These are phyloP conservation scores for Colletotrichum chrysophilum DNA, from an alignment of 2,329 filamentous ascomycete genomes.

Conservation along the genomic window DNA sequence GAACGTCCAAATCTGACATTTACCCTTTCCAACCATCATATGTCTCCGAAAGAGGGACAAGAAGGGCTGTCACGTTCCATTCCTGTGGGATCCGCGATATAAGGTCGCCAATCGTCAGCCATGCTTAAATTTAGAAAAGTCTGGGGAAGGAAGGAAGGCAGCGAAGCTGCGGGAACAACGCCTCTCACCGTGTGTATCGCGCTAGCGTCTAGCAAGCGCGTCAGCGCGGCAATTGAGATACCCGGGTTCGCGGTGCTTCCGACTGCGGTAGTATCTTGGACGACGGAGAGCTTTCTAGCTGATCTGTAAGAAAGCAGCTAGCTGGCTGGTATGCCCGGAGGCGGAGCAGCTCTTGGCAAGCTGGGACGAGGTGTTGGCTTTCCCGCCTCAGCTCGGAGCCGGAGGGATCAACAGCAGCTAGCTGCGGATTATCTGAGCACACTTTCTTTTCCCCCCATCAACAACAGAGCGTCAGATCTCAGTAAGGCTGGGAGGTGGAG, in stretches of 20 bases:
- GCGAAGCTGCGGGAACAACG: not conserved
- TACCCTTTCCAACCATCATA: not conserved
- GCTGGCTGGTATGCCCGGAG: not conserved
- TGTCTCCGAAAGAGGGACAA: not conserved
- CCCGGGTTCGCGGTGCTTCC: not conserved
- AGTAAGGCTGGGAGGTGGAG: not conserved
- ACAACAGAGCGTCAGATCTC: not conserved
- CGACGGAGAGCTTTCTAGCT: not conserved
- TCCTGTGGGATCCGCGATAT: not conserved
- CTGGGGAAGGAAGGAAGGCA: not conserved
- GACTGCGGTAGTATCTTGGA: not conserved
- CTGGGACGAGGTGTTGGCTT: not conserved
- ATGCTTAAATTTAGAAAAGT: conserved; percentile 1
- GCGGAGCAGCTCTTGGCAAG: not conserved
- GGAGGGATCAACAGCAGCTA: not conserved
- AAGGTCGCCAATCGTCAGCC: not conserved
- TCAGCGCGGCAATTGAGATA: not conserved
- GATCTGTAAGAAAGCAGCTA: not conserved
- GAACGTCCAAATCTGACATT: not conserved
- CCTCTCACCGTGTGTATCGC: not conserved
- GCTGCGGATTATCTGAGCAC: not conserved
- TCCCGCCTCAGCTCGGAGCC: not conserved
- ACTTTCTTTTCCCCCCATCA: accelerated
- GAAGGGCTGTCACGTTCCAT: not conserved
- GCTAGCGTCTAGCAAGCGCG: not conserved